phyloP scores from a whole-genome alignment of 768 basidiomycete species.

The Lactarius sp. region DNA sequence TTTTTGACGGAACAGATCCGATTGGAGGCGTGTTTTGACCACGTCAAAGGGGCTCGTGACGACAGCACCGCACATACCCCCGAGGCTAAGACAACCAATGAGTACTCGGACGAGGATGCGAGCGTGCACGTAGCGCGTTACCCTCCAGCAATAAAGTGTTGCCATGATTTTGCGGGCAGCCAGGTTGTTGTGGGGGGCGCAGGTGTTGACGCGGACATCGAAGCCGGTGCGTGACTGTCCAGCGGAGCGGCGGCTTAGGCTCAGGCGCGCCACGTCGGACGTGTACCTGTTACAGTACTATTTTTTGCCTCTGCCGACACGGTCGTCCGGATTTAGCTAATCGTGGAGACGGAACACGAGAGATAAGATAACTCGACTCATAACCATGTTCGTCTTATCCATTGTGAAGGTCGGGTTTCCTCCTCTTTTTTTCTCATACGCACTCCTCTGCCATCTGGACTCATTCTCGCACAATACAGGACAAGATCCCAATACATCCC shows the following conservation, averaged over 20 bases:
- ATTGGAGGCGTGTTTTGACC: slow-evolving; percentile 95
- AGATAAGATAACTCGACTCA: slow-evolving; percentile 27
- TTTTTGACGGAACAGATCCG: slow-evolving; percentile 66
- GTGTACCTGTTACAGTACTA: no score
- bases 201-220: slow-evolving; percentile 29
- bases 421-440: not conserved
- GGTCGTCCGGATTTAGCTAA: not conserved
- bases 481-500: slow-evolving; percentile 87
- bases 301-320: not conserved
- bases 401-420: slow-evolving; percentile 32
- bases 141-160: slow-evolving; percentile 85
- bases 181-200: slow-evolving; percentile 30
- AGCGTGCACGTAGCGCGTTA: slow-evolving; percentile 36
- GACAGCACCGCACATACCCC: slow-evolving; percentile 96
- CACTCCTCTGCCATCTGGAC: not conserved
- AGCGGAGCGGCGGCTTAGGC: not conserved
- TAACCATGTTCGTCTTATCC: slow-evolving; percentile 35
- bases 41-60: slow-evolving; percentile 98
- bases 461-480: slow-evolving; percentile 49
- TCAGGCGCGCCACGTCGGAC: no score
- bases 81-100: slow-evolving; percentile 52
- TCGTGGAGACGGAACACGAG: not conserved
- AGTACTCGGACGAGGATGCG: no score
- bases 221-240: not conserved
- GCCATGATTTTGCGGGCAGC: slow-evolving; percentile 74